Conservation (phyloP, 345 rosid genomes). For the Aegle marmelos region DNA sequence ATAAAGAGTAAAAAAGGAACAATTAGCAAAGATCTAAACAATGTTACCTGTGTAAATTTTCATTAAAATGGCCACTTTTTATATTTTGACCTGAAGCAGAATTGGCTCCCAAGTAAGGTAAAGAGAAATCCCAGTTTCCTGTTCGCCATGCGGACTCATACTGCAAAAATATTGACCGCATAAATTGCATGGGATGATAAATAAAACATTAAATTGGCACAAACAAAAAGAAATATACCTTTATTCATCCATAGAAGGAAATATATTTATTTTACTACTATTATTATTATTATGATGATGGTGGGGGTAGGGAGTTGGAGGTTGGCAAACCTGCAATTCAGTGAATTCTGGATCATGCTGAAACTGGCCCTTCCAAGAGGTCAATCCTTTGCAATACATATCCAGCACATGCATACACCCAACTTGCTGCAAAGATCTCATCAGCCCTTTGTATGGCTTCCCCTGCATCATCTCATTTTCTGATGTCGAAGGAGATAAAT, state of each 20-base stretch:
- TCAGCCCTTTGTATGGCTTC: conserved; percentile 83
- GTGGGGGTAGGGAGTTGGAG: not conserved
- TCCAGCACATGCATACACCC: conserved; percentile 90
- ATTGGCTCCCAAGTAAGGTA: conserved; percentile 45
- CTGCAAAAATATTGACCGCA: conserved; percentile 39
- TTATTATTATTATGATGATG: too few relatives aligned
- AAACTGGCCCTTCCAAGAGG: conserved; percentile 60
- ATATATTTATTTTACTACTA: too few relatives aligned
- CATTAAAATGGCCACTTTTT: conserved; percentile 61
- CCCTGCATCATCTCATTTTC: conserved; percentile 47
- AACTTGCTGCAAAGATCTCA: conserved; percentile 87
- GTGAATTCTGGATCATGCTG: conserved; percentile 74
- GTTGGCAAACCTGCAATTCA: conserved; percentile 71
- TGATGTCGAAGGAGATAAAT: conserved; percentile 29
- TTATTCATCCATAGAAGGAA: not conserved
- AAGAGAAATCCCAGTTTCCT: conserved; percentile 95
- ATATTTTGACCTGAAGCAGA: conserved; percentile 42
- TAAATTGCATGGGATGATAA: not conserved
- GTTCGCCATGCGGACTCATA: conserved; percentile 98
- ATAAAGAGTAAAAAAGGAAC: not conserved
- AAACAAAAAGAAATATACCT: not conserved
- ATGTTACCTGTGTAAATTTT: conserved; percentile 76
- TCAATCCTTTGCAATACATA: conserved; percentile 82
- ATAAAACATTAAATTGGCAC: not conserved
- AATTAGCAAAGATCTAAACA: not conserved